Percentiles rank a stretch among this genome's conserved stretches.
phyloP scores from a whole-genome alignment of 148 eudicot species.

The Arbutus unedo region DNA sequence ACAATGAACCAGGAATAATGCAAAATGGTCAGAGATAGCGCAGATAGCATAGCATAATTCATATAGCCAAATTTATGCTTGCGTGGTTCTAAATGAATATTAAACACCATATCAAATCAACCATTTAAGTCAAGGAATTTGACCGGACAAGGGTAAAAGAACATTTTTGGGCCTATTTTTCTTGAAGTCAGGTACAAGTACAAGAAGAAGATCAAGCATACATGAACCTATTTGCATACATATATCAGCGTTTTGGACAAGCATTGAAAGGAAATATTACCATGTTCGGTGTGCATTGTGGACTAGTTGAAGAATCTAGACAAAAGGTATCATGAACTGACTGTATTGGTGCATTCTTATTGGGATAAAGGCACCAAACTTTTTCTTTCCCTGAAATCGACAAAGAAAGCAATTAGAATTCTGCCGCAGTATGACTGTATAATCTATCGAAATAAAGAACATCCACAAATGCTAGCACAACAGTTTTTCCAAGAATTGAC shows the following conservation, averaged over 20 bases:
- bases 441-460: background rate
- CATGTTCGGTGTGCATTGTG: conserved; percentile 17
- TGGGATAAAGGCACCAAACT: conserved; percentile 89
- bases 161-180: background rate
- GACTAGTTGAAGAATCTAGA: conserved; percentile 22
- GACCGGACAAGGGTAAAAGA: background rate
- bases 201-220: background rate
- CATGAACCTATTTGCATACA: background rate
- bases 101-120: background rate
- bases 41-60: background rate
- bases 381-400: conserved; percentile 61
- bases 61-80: background rate
- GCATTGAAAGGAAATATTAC: conserved; percentile 13
- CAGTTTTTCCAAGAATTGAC: background rate
- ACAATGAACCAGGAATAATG: background rate
- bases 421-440: background rate
- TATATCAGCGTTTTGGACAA: background rate
- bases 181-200: background rate
- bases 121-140: background rate
- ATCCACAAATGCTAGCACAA: background rate
- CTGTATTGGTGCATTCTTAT: conserved; percentile 59
- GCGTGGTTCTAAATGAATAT: background rate
- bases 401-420: background rate
- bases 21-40: background rate
- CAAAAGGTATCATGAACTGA: conserved; percentile 58